These are phyloP conservation scores for Oryza rufipogon DNA, from an alignment of 176 grass and related monocot species.

Conservation along the genomic window DNA sequence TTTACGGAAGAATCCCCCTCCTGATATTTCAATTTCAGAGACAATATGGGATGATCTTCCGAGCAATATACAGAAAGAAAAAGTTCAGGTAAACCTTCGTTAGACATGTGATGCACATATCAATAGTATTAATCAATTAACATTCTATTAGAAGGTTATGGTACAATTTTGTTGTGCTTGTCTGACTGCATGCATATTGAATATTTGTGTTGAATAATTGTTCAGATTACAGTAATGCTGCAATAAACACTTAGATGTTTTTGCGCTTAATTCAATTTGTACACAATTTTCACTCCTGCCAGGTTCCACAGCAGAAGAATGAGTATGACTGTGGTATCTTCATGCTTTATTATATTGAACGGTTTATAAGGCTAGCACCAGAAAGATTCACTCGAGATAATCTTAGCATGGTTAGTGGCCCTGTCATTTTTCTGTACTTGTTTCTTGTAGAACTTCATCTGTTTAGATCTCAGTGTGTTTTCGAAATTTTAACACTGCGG, in stretches of 20 bases:
- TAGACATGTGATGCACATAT: background rate
- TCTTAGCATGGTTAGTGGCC: conserved; percentile 62
- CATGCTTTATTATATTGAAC: conserved; percentile 83
- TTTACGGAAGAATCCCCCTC: conserved; percentile 42
- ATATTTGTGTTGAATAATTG: background rate
- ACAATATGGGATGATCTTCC: conserved; percentile 52
- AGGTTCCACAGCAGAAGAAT: conserved; percentile 83
- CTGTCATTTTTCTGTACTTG: conserved; percentile 12
- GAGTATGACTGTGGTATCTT: conserved; percentile 87
- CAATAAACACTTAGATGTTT: conserved; percentile 7
- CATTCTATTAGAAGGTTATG: conserved; percentile 1
- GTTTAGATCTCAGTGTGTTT: conserved; percentile 16
- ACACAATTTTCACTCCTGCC: conserved; percentile 13
- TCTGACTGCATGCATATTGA: background rate
- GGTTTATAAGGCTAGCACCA: conserved; percentile 70
- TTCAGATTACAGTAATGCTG: background rate
- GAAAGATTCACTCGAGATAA: conserved; percentile 59
- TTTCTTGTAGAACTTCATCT: conserved; percentile 25
- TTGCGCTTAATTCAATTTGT: conserved; percentile 15
- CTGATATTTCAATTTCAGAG: conserved; percentile 38
- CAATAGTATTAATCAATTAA: conserved; percentile 13
- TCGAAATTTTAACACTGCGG: conserved; percentile 6
- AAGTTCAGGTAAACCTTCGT: conserved; percentile 44
- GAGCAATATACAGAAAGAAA: conserved; percentile 39
- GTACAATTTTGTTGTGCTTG: background rate